phyloP scores from a whole-genome alignment of 176 grass and related monocot genomes.

The Paspalum notatum region DNA sequence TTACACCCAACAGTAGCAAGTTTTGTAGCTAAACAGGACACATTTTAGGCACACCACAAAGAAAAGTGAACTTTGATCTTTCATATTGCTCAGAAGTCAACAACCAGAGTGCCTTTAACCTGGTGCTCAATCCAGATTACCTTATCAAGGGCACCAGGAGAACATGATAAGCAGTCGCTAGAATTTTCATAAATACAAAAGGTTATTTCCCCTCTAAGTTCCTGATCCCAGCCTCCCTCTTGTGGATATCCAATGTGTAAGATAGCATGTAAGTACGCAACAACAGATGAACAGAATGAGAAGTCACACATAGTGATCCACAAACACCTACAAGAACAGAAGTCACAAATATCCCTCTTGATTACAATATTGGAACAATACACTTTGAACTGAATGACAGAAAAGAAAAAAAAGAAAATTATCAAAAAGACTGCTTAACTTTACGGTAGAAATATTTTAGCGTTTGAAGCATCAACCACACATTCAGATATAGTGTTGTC shows the following conservation, averaged over 20 bases:
- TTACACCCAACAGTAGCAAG: neutral
- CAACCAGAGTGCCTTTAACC: neutral
- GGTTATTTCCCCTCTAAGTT: neutral
- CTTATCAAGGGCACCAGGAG: neutral
- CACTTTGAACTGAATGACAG: neutral
- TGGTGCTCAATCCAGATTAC: neutral
- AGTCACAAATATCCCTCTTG: neutral
- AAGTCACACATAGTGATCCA: neutral
- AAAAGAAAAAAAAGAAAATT: neutral
- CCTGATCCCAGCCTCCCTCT: neutral
- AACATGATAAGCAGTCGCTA: neutral
- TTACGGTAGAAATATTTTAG: neutral
- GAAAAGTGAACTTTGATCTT: neutral
- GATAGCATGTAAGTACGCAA: neutral
- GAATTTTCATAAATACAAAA: neutral
- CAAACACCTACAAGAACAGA: neutral
- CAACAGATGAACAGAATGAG: neutral
- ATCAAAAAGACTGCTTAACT: neutral
- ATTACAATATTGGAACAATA: neutral
- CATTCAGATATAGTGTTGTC: neutral
- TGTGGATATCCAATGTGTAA: neutral
- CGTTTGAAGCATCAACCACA: neutral
- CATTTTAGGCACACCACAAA: neutral
- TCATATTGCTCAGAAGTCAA: neutral
- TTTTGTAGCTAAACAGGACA: neutral